Conservation (phyloP, 345 rosid genomes). For the Mangifera indica region DNA sequence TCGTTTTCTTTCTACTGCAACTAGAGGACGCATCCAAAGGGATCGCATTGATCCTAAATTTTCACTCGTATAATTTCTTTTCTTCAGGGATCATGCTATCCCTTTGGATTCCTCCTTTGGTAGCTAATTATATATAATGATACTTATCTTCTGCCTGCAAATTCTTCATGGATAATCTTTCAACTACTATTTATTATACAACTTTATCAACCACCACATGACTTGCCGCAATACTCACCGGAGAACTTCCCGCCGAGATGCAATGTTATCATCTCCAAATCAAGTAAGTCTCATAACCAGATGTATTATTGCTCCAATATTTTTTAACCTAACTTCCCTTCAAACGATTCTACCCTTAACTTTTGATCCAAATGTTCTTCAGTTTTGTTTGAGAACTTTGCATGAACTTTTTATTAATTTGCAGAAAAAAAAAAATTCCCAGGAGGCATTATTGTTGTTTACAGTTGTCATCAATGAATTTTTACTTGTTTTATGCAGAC, state of each 20-base stretch:
- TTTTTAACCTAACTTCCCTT: not conserved
- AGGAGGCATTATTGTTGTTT: constrained; percentile 3
- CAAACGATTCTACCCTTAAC: not conserved
- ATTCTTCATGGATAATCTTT: not conserved
- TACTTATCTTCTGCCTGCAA: not conserved
- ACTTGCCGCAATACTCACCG: not conserved
- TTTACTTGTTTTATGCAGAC: constrained; percentile 2
- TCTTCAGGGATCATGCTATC: constrained; percentile 79
- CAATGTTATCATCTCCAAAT: not conserved
- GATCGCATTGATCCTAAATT: constrained; percentile 97
- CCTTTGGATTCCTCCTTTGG: constrained; percentile 83
- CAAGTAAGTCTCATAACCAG: constrained; percentile 4
- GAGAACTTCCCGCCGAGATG: not conserved
- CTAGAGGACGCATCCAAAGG: constrained; percentile 97
- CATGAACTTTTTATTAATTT: not conserved
- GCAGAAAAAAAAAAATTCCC: not conserved
- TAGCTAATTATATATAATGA: constrained; percentile 32
- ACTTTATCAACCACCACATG: not conserved
- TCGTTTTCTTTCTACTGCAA: constrained; percentile 40
- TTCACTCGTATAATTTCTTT: not conserved
- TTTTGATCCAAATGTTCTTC: not conserved
- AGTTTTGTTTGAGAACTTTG: not conserved
- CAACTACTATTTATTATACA: not conserved
- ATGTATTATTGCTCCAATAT: not conserved
- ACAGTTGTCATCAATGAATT: constrained; percentile 24